Conservation (phyloP, 805 yeast genomes). For the Wickerhamomyces ciferrii region DNA sequence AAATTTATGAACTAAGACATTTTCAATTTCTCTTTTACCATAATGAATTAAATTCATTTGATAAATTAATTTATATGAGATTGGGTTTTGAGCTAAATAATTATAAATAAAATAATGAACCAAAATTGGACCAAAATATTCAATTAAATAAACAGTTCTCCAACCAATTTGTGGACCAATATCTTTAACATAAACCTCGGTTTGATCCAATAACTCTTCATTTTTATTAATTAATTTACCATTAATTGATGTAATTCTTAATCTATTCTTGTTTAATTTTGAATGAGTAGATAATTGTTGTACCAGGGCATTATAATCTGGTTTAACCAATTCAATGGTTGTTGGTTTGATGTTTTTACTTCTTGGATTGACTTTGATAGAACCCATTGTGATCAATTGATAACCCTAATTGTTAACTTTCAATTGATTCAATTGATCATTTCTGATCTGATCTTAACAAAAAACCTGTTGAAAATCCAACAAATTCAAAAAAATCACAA, state of each 20-base stretch:
- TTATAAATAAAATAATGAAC: slow-evolving; percentile 69
- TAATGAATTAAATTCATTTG: slow-evolving; percentile 66
- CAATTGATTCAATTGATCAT: neutral
- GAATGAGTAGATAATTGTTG: slow-evolving; percentile 38
- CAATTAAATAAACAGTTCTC: slow-evolving; percentile 85
- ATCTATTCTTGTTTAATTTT: slow-evolving; percentile 41
- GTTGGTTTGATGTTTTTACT: slow-evolving; percentile 16
- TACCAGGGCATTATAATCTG: slow-evolving; percentile 35
- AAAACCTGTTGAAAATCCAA: no score
- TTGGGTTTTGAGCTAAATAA: slow-evolving; percentile 24
- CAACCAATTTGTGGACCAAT: slow-evolving; percentile 91
- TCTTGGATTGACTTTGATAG: neutral
- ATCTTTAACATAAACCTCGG: slow-evolving; percentile 67
- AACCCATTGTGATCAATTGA: neutral
- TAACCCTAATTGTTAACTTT: neutral
- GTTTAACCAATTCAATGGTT: slow-evolving; percentile 10
- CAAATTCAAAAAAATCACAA: no score
- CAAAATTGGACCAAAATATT: slow-evolving; percentile 85
- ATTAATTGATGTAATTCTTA: slow-evolving; percentile 40
- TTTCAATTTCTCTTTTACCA: slow-evolving; percentile 84
- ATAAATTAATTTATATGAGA: slow-evolving; percentile 25
- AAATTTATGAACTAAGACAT: slow-evolving; percentile 77
- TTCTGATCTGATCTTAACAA: no score
- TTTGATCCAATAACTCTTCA: slow-evolving; percentile 14
- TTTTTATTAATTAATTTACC: slow-evolving; percentile 13